A percentile compares a stretch with the other conserved stretches of the same genome.
These are phyloP conservation scores for Chytriomyces sp. DNA, from an alignment of 192 early-diverging fungal genomes.

Conservation along the genomic window DNA sequence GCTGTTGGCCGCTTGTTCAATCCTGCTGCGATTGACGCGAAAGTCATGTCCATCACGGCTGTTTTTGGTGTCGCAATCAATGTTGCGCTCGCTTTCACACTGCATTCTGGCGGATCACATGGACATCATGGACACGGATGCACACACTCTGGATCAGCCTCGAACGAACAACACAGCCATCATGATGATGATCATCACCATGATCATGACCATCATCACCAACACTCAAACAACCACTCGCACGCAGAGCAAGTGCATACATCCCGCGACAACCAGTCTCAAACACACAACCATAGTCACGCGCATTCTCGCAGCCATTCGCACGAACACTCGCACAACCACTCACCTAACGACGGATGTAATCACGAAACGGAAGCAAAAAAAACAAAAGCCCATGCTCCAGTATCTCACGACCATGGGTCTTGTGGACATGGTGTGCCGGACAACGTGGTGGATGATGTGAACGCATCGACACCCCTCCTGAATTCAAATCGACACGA, in stretches of 20 bases:
- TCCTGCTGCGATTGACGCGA: constrained; percentile 13
- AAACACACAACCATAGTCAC: constrained; percentile 23
- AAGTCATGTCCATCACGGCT: constrained; percentile 61
- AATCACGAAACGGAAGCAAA: too few relatives aligned
- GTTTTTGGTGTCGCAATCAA: constrained; percentile 78
- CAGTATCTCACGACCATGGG: constrained; percentile 68
- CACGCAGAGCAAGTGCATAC: neutral
- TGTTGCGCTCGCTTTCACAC: constrained; percentile 61
- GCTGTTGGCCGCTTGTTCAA: constrained; percentile 65
- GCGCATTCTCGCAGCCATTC: constrained; percentile 40
- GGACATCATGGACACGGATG: constrained; percentile 11
- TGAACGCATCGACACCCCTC: constrained; percentile 22
- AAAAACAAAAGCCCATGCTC: constrained; percentile 67
- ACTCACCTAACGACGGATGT: constrained; percentile 25
- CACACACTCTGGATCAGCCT: constrained; percentile 12
- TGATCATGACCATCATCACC: neutral
- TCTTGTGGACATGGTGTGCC: too few relatives aligned
- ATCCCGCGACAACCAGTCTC: neutral
- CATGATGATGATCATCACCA: constrained; percentile 20
- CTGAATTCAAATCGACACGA: neutral
- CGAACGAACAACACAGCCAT: neutral
- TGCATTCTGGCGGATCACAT: constrained; percentile 39
- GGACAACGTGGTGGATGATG: neutral
- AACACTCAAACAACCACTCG: constrained; percentile 35
- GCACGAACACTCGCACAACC: constrained; percentile 42